These are phyloP conservation scores for Obba rivulosa DNA, from an alignment of 768 basidiomycete species.

Conservation along the genomic window DNA sequence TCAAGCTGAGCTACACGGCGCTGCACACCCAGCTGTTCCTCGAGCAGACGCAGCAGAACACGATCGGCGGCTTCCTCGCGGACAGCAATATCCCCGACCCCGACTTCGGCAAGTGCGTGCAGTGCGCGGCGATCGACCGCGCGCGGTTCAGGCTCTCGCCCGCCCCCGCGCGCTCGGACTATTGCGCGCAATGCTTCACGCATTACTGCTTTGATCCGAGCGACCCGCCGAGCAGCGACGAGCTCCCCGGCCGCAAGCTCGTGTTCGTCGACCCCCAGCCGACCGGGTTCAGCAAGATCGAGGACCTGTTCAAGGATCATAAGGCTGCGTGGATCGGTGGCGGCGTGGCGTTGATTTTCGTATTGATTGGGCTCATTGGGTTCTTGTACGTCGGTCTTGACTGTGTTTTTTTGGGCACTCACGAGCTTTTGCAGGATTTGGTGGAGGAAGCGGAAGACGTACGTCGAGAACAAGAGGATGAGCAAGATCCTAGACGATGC, in stretches of 20 bases:
- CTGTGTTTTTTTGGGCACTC: not conserved
- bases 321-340: conserved; percentile 47
- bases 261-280: conserved; percentile 53
- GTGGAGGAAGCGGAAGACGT: conserved; percentile 1
- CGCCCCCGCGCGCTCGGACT: conserved; percentile 14
- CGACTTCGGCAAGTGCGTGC: conserved; percentile 56
- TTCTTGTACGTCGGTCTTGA: conserved; percentile 27
- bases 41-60: conserved; percentile 52
- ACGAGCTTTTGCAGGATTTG: not conserved
- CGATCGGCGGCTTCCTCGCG: conserved; percentile 54
- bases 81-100: conserved; percentile 50
- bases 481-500: too few species aligned
- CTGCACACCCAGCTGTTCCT: conserved; percentile 53
- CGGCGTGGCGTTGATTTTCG: conserved; percentile 32
- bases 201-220: conserved; percentile 26
- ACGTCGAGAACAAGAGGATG: too few species aligned
- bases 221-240: conserved; percentile 14
- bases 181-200: conserved; percentile 23
- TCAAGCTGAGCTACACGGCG: conserved; percentile 54
- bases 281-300: conserved; percentile 37
- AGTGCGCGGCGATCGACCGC: conserved; percentile 53
- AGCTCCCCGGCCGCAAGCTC: conserved; percentile 33
- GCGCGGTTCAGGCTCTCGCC: conserved; percentile 14
- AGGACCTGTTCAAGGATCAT: conserved; percentile 37
- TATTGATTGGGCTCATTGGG: conserved; percentile 32